Evolutionary conservation across 495 filamentous ascomycete species (phyloP).

Genomic region (Aspergillus steynii): DNA sequence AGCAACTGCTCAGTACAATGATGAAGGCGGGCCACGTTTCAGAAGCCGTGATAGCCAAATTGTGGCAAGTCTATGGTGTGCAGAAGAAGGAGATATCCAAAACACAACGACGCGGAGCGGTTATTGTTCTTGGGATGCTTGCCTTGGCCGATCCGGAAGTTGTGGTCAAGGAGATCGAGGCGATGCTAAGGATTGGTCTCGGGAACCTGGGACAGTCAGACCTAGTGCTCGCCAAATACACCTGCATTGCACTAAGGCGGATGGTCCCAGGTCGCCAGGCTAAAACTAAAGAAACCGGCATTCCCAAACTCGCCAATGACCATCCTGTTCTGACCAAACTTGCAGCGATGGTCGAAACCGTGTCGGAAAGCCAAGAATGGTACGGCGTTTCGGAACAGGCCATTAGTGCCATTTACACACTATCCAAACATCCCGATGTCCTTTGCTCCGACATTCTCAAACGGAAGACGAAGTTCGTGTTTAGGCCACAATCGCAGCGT

Average conservation of each 20-base stretch:
- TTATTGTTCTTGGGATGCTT: conserved; percentile 97
- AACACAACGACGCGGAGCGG: conserved; percentile 87
- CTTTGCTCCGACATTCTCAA: conserved; percentile 91
- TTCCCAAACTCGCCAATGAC: conserved; percentile 83
- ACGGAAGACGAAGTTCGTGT: conserved; percentile 82
- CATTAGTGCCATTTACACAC: conserved; percentile 90
- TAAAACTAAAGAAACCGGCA: conserved; percentile 66
- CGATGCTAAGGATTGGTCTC: conserved; percentile 86
- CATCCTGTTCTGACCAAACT: conserved; percentile 81
- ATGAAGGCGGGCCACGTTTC: conserved; percentile 89
- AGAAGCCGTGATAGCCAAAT: conserved; percentile 82
- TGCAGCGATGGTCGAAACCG: conserved; percentile 78
- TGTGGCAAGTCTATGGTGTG: conserved; percentile 97
- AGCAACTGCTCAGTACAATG: conserved; percentile 94
- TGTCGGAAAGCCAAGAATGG: conserved; percentile 92
- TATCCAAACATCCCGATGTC: conserved; percentile 91
- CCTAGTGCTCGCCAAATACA: conserved; percentile 88
- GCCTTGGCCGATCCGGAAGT: conserved; percentile 90
- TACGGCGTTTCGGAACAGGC: conserved; percentile 97
- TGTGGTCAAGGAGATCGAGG: conserved; percentile 89
- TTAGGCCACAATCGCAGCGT: conserved; percentile 48
- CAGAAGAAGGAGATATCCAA: conserved; percentile 91
- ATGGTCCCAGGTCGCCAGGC: conserved; percentile 84
- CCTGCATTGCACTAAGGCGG: conserved; percentile 85
- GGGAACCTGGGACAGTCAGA: conserved; percentile 78